Base-by-base conservation (phyloP, 768 basidiomycete species). In the Scleroderma citrinum region DNA sequence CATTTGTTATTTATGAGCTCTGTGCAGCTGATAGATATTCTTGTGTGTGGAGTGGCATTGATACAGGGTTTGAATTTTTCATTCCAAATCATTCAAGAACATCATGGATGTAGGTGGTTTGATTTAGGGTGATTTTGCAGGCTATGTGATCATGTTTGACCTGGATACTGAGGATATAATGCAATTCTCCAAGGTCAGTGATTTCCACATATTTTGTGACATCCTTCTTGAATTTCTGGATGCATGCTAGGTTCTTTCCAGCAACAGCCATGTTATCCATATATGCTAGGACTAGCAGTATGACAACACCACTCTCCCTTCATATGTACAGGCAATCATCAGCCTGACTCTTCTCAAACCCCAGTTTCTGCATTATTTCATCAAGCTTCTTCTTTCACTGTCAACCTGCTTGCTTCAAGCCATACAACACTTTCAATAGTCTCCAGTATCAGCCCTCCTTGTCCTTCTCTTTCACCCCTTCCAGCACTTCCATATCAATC, bases 201-300 rank as follows among this genome's bases (percentile, higher is more conserved):
- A 70, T 63, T 17, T 72, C 57, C 35, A 67, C 66, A 21, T 59
- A 47, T 2, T 17, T 36, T 10, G 47, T 45, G 4, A 74, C 51
- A 32, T 68, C 53, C 12, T 36, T 17, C 14, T 50, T 50, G 14
- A 43, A 31, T 4, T 37, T 37, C 3, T 8, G 5, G 23, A 40
- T 26, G 14, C 0, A 3, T 8, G 21, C 26, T 3, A 26, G 24
- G 7, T 52, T 34, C 7, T 59, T 49, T 2, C 63, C 58, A 12
- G 67, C 48, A 8, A 67, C 55, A 0, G 66, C 53, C 44, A 67
- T 60, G 55, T 74, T 67, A 49, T 75, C 67, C 1, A 74, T 63
- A 14, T 61, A 40, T 0, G 60, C 39, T 3, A 56, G 48, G 35
- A 56, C 24, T 13, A 60, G 24, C 10, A 58, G 23, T 1, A 17